These are phyloP conservation scores for Diddensiella santjacobensis DNA, from an alignment of 805 yeast species.

Conservation along the genomic window DNA sequence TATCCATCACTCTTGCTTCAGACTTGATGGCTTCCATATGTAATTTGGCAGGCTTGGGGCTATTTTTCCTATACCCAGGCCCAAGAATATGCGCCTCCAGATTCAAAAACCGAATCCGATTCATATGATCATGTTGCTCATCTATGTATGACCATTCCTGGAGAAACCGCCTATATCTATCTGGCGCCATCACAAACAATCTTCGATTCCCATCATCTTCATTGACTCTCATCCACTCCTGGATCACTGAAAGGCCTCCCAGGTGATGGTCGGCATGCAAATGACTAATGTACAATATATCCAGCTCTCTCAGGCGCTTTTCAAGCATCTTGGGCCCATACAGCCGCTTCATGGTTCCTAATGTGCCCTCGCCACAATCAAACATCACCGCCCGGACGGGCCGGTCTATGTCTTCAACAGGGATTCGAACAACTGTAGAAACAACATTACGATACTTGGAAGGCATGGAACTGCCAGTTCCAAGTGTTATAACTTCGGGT, in stretches of 20 bases:
- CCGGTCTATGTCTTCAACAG: slow-evolving; percentile 30
- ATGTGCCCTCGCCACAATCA: slow-evolving; percentile 95
- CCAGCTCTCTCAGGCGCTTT: slow-evolving; percentile 55
- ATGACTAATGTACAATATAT: slow-evolving; percentile 73
- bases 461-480: slow-evolving; percentile 93
- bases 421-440: slow-evolving; percentile 72
- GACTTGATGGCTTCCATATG: neutral
- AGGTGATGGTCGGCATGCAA: slow-evolving; percentile 96
- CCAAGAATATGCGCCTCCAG: slow-evolving; percentile 49
- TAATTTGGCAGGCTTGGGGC: neutral
- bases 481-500: slow-evolving; percentile 66
- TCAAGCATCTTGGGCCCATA: slow-evolving; percentile 46
- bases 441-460: slow-evolving; percentile 80
- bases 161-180: slow-evolving; percentile 65
- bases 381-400: slow-evolving; percentile 45
- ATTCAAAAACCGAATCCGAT: slow-evolving; percentile 49
- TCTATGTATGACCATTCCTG: slow-evolving; percentile 61
- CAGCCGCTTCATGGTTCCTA: slow-evolving; percentile 65
- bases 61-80: neutral
- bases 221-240: slow-evolving; percentile 50
- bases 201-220: slow-evolving; percentile 18
- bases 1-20: slow-evolving; percentile 14
- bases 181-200: slow-evolving; percentile 67
- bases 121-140: slow-evolving; percentile 36
- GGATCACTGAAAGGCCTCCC: slow-evolving; percentile 69